Conservation (phyloP, 176 grass and related monocot species). For the Oryza longistaminata region DNA sequence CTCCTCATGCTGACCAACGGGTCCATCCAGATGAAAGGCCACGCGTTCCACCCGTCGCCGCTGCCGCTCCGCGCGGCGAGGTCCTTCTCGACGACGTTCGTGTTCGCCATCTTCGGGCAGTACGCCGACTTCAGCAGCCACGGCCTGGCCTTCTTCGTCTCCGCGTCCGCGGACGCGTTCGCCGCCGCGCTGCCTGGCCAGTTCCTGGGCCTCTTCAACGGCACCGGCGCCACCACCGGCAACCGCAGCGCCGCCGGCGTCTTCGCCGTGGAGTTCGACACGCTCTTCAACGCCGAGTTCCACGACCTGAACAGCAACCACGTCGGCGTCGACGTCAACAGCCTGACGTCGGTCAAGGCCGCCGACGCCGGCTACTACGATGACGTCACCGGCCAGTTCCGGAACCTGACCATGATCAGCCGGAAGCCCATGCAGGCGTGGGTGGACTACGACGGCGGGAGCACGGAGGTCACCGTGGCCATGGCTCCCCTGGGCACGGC, state of each 20-base stretch:
- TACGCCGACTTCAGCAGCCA: slow-evolving; percentile 37
- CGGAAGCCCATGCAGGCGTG: slow-evolving; percentile 55
- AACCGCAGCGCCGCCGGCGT: slow-evolving; percentile 11
- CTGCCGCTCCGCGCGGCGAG: slow-evolving; percentile 23
- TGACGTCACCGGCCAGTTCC: slow-evolving; percentile 32
- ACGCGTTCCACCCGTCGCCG: slow-evolving; percentile 42
- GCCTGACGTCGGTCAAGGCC: neutral
- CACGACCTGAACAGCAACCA: slow-evolving; percentile 50
- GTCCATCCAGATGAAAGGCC: slow-evolving; percentile 38
- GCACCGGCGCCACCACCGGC: neutral
- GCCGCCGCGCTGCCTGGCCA: slow-evolving; percentile 37
- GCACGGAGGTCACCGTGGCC: slow-evolving; percentile 35
- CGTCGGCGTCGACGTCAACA: slow-evolving; percentile 55
- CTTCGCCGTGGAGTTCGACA: slow-evolving; percentile 69
- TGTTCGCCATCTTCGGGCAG: slow-evolving; percentile 47
- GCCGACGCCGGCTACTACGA: slow-evolving; percentile 40
- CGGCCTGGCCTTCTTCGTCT: slow-evolving; percentile 49
- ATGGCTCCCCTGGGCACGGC: slow-evolving; percentile 33
- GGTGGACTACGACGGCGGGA: slow-evolving; percentile 42
- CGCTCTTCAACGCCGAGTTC: slow-evolving; percentile 47
- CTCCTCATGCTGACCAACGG: slow-evolving; percentile 51
- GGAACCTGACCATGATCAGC: slow-evolving; percentile 42
- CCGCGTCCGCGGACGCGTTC: slow-evolving; percentile 3
- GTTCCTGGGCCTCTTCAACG: slow-evolving; percentile 55
- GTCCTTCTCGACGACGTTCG: slow-evolving; percentile 65